These are phyloP conservation scores for Galerina marginata DNA, from an alignment of 768 basidiomycete species.

Conservation along the genomic window DNA sequence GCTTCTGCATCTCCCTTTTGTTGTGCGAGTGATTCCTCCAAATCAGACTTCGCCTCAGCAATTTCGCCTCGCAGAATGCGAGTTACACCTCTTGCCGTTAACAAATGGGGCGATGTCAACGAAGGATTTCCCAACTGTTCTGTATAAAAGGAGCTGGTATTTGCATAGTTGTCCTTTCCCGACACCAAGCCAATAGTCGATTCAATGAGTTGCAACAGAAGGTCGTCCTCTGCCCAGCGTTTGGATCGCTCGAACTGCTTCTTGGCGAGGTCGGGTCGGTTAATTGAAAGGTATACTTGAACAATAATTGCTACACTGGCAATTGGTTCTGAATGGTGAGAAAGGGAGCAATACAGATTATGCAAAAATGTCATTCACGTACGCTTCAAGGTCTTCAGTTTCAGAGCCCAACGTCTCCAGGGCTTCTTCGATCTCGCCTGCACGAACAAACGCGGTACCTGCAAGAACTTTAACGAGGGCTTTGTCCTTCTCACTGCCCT, in stretches of 20 bases:
- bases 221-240: constrained; percentile 87
- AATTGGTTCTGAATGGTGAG: neutral
- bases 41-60: constrained; percentile 76
- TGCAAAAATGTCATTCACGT: constrained; percentile 43
- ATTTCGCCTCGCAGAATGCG: constrained; percentile 80
- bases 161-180: constrained; percentile 70
- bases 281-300: constrained; percentile 90
- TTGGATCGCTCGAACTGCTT: constrained; percentile 85
- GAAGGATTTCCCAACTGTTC: constrained; percentile 86
- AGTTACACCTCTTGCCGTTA: constrained; percentile 80
- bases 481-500: constrained; percentile 70
- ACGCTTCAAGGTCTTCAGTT: constrained; percentile 88
- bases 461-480: constrained; percentile 78
- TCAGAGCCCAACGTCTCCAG: constrained; percentile 84
- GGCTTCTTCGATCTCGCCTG: constrained; percentile 90
- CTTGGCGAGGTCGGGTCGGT: constrained; percentile 85
- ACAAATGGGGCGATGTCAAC: constrained; percentile 70
- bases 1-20: constrained; percentile 67
- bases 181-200: constrained; percentile 79
- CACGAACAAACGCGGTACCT: constrained; percentile 84
- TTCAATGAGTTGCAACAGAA: constrained; percentile 89
- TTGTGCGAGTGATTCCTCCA: constrained; percentile 75
- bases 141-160: constrained; percentile 69
- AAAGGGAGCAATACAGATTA: neutral
- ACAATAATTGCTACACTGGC: constrained; percentile 79